Base-by-base conservation (phyloP, 805 yeast species). In the Dipodascus geniculatus region DNA sequence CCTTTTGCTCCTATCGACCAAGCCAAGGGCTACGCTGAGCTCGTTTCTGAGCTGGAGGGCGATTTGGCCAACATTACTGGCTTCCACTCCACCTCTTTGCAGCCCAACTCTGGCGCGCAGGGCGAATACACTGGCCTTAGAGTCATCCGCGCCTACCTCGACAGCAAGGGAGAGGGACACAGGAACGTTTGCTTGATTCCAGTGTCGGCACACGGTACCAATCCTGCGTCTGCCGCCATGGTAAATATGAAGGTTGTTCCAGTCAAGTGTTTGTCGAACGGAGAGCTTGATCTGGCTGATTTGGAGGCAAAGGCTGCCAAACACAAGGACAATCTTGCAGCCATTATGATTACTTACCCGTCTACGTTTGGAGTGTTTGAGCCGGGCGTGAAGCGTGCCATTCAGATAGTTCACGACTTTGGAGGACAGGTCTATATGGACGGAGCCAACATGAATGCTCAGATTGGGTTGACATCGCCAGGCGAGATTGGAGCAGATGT, bases 401-500 rank as follows among this genome's bases (percentile, higher is more conserved):
- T 90, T 62, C 85, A 86, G n/a, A 74, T 82, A 55, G 87, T 91
- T 38, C 99, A 93, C 68, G 61, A 70, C 19, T 69, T 83, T 63
- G 98, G 99, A 54, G 99, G 97, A 23, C 96, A 90, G 70, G 98
- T 93, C 20, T 93, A 93, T 71, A 74, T 91, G 72, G 99, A 93
- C 71, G 99, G 99, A 68, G 99, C 99, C 54, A 93, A 93, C 72
- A 93, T 93, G 99, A 93, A 93, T 68, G 99, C 99, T 0, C 99
- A 93, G 72, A 96, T 93, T 50, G 99, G 99, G 14, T 76, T 93
- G 56, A 91, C 98, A 0, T 86, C 96, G 3, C 98, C 99, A 8
- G 99, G 98, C 55, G 97, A 89, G 65, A 74, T 93, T 61, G 98
- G 97, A 52, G 98, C 98, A 11, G 99, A 93, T 71, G 98, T 93